These are phyloP conservation scores for Raffaelea ambrosiae DNA, from an alignment of 2,329 filamentous ascomycete species.

Conservation along the genomic window DNA sequence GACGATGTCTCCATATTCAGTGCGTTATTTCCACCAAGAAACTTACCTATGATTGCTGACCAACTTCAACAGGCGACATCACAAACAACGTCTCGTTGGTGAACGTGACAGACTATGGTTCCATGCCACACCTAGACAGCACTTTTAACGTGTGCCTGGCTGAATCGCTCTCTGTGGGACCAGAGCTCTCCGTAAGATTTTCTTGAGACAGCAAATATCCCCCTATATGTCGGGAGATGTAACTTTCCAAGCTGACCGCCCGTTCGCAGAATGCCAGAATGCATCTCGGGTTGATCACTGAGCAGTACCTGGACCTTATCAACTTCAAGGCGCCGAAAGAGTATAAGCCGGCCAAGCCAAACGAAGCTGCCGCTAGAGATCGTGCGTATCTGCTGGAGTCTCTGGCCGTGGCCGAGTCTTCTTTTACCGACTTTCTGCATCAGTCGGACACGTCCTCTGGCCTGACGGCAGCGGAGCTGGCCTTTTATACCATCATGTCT, in stretches of 20 bases:
- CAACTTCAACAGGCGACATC: slow-evolving; percentile 27
- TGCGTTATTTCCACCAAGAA: slow-evolving; percentile 21
- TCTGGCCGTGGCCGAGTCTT: slow-evolving; percentile 32
- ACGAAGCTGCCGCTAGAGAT: slow-evolving; percentile 30
- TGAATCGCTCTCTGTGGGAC: slow-evolving; percentile 39
- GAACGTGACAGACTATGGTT: slow-evolving; percentile 42
- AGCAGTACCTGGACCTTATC: slow-evolving; percentile 43
- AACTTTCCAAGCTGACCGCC: no score
- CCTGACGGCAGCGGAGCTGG: slow-evolving; percentile 32
- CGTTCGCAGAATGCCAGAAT: slow-evolving; percentile 34
- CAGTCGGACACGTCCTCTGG: slow-evolving; percentile 12
- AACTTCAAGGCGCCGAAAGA: slow-evolving; percentile 38
- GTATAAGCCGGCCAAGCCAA: slow-evolving; percentile 37
- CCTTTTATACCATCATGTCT: slow-evolving; percentile 34
- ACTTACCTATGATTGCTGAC: slow-evolving; percentile 5
- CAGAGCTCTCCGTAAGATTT: slow-evolving; percentile 37
- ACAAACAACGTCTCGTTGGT: slow-evolving; percentile 28
- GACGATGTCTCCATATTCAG: slow-evolving; percentile 36
- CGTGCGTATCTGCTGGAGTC: slow-evolving; percentile 34
- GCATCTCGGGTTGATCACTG: slow-evolving; percentile 39
- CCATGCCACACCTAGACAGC: slow-evolving; percentile 39
- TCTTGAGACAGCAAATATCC: no score
- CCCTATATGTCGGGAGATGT: no score
- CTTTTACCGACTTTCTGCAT: slow-evolving; percentile 30
- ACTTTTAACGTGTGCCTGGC: slow-evolving; percentile 29